phyloP scores from a whole-genome alignment of 106 monocot species.

The Dioscorea alata region DNA sequence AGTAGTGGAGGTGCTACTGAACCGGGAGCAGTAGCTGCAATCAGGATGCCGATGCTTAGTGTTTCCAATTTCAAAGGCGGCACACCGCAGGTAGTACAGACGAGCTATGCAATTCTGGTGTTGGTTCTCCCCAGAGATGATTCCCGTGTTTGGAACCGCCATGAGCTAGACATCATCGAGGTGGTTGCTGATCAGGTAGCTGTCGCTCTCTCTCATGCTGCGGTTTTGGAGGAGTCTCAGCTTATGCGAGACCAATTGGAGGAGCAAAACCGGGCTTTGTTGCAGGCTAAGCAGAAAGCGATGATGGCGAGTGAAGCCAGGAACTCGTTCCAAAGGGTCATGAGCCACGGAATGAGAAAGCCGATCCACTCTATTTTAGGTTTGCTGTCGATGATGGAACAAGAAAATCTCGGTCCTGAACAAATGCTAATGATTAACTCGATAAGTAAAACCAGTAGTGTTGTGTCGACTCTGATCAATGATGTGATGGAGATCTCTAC shows the following conservation, averaged over 20 bases:
- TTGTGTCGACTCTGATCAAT: constrained; percentile 25
- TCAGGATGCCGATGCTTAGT: constrained; percentile 41
- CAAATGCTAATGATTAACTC: constrained; percentile 26
- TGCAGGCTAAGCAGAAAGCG: constrained; percentile 30
- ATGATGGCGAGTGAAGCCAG: constrained; percentile 43
- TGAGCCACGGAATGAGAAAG: constrained; percentile 39
- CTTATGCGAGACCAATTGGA: constrained; percentile 26
- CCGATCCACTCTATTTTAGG: constrained; percentile 37
- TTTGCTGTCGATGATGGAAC: constrained; percentile 34
- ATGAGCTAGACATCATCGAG: constrained; percentile 38
- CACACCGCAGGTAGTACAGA: constrained; percentile 22
- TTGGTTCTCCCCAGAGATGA: constrained; percentile 39
- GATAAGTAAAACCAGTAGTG: constrained; percentile 30
- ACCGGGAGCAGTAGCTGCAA: constrained; percentile 34
- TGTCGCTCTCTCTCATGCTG: constrained; percentile 39
- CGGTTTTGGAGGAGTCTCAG: constrained; percentile 35
- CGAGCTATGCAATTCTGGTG: constrained; percentile 37
- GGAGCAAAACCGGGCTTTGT: constrained; percentile 37
- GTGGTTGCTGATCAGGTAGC: constrained; percentile 46
- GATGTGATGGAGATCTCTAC: constrained; percentile 27
- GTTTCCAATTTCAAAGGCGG: constrained; percentile 44
- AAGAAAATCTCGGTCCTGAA: constrained; percentile 24
- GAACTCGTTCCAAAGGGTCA: constrained; percentile 36
- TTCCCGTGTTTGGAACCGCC: constrained; percentile 19
- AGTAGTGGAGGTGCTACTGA: constrained; percentile 20